phyloP scores from a whole-genome alignment of 768 basidiomycete genomes.

The Ramaria sp. region DNA sequence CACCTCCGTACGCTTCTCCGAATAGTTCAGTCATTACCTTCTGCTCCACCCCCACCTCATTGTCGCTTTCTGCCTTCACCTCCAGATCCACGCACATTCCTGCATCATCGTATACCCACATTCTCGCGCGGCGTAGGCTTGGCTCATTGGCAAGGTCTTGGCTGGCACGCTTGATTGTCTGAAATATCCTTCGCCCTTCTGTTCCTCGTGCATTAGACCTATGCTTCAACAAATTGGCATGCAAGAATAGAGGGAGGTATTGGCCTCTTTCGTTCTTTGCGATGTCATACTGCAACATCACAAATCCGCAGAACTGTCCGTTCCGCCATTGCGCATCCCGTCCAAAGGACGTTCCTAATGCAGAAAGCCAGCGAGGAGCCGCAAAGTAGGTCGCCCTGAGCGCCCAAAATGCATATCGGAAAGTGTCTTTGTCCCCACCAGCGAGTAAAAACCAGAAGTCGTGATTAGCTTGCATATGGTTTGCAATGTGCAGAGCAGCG shows the following conservation, averaged over 20 bases:
- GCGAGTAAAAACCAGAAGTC: slow-evolving; percentile 30
- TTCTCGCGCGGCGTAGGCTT: background rate
- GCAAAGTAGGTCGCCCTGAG: slow-evolving; percentile 20
- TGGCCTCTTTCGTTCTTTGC: slow-evolving; percentile 1
- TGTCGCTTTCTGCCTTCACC: background rate
- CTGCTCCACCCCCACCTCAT: background rate
- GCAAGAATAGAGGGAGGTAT: slow-evolving; percentile 8
- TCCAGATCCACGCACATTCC: slow-evolving; percentile 10
- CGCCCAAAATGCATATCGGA: slow-evolving; percentile 25
- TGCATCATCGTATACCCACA: background rate
- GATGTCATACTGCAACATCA: slow-evolving; percentile 10
- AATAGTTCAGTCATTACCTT: slow-evolving; percentile 1
- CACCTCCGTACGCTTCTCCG: background rate
- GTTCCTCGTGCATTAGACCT: background rate
- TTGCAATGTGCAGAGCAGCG: slow-evolving; percentile 25
- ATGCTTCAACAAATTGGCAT: slow-evolving; percentile 8
- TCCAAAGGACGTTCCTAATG: slow-evolving; percentile 6
- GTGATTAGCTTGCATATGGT: slow-evolving; percentile 23
- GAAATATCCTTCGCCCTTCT: background rate
- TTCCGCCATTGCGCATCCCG: background rate
- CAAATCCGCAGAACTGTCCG: slow-evolving; percentile 5
- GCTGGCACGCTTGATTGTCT: slow-evolving; percentile 2
- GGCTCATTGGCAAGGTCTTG: background rate
- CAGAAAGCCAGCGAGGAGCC: slow-evolving; percentile 20
- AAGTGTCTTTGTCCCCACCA: slow-evolving; percentile 19